Conservation (phyloP, 805 yeast genomes). For the Saccharomyces mikatae region DNA sequence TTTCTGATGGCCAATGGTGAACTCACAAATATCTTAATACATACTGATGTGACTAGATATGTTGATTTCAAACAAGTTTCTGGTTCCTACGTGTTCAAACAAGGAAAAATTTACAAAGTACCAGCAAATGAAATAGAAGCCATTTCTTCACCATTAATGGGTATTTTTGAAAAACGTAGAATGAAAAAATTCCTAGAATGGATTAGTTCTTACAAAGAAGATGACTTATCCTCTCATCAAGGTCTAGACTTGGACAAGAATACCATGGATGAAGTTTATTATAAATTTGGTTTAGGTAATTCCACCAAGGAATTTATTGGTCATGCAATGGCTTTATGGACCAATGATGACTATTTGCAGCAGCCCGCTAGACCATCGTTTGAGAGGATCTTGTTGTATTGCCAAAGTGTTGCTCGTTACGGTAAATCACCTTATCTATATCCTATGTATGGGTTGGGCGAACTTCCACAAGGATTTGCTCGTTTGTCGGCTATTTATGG, state of each 20-base stretch:
- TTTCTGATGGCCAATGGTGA: constrained; percentile 97
- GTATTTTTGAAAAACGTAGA: constrained; percentile 90
- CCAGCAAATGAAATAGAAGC: constrained; percentile 92
- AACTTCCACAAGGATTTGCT: constrained; percentile 98
- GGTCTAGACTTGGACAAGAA: constrained; percentile 77
- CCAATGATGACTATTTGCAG: constrained; percentile 79
- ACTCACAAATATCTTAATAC: constrained; percentile 87
- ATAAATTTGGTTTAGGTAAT: constrained; percentile 80
- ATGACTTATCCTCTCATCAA: constrained; percentile 71
- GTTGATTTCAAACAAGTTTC: constrained; percentile 93
- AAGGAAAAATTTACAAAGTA: constrained; percentile 89
- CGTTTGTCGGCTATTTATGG: constrained; percentile 95
- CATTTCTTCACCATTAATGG: constrained; percentile 84
- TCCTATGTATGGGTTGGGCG: constrained; percentile 94
- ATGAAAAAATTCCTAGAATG: constrained; percentile 88
- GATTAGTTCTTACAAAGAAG: constrained; percentile 74
- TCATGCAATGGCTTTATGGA: constrained; percentile 96
- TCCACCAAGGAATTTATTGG: constrained; percentile 96
- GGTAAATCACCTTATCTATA: constrained; percentile 95
- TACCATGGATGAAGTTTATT: constrained; percentile 87
- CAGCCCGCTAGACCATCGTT: constrained; percentile 89
- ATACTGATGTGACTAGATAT: constrained; percentile 92
- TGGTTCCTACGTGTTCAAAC: constrained; percentile 84
- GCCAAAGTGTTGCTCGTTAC: constrained; percentile 84
- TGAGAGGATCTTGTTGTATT: constrained; percentile 77